Evolutionary conservation across 192 early-diverging fungal genomes (phyloP), one percentile per base, ranked within the genome.

Genomic region (Powellomyces hirtus): DNA sequence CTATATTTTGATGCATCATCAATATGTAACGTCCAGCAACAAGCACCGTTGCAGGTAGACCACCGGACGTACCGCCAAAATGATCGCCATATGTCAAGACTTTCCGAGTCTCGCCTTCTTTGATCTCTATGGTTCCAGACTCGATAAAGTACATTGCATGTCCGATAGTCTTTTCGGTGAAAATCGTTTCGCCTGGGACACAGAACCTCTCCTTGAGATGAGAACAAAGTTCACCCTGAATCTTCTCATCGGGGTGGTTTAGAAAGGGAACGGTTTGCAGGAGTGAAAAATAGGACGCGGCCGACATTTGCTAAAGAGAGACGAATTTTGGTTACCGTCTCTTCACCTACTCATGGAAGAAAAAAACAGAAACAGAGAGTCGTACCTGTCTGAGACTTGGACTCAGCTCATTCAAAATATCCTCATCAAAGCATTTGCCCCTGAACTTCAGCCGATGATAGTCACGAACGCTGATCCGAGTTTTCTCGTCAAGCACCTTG

Each of bases 361-460:
- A 59, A 22, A 8, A 7, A 34, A 10, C 10, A 59, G 24, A 33
- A 33, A 10, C 22, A 10, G 11, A 5, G 3, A 27, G 26, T 37
- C 67, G 44, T 13, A 70, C 68, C 59, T 52, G 11, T 16, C 60
- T 14, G 31, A 70, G 24, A 27, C 20, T 13, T 22, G 46, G 52
- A 38, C 63, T 70, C 14, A 70, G n/a, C 14, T 70, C 68, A n/a
- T 52, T 49, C 44, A 70, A 22, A 56, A 75, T 46, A 11, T 36
- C 72, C 33, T 77, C 66, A 24, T 71, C 58, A 66, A 75, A 77
- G 13, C 45, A 35, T 29, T 69, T 77, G 18, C 72, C 75, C 20
- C 61, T 40, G 29, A 76, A 74, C 63, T 77, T 77, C 46, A 77
- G 59, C 22, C 62, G 38, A 14, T 42, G 62, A 50, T 73, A 78